phyloP scores from a whole-genome alignment of 2,329 filamentous ascomycete species.

The Tolypocladium tropicale region DNA sequence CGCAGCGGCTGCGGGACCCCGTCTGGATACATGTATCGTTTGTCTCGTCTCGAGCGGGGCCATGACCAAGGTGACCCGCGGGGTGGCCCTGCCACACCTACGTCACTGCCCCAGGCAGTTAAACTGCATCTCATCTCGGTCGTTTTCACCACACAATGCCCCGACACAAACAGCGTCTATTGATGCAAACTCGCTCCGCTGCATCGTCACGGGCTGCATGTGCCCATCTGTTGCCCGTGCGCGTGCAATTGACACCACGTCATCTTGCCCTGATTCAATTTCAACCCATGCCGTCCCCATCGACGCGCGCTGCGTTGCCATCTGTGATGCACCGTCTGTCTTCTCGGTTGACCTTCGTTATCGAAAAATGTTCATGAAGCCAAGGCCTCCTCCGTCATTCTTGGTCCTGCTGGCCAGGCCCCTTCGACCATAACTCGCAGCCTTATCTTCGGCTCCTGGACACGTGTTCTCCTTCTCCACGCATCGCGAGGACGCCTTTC shows the following conservation, averaged over 20 bases:
- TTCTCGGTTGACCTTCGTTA: neutral
- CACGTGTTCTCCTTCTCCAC: conserved; percentile 4
- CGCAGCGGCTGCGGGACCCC: no score
- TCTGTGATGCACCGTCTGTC: neutral
- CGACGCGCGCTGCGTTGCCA: neutral
- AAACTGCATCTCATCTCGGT: neutral
- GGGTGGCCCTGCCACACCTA: neutral
- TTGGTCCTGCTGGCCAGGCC: neutral
- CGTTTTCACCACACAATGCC: neutral
- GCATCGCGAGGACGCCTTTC: neutral
- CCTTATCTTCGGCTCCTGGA: neutral
- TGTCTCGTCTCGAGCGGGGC: neutral
- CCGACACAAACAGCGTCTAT: neutral
- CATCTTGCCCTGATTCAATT: neutral
- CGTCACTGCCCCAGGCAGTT: neutral
- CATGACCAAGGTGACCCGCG: neutral
- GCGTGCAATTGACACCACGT: neutral
- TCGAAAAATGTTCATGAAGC: conserved; percentile 3
- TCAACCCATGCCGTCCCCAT: no score
- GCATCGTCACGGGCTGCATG: neutral
- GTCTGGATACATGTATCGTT: neutral
- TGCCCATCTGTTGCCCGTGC: neutral
- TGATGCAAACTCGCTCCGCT: neutral
- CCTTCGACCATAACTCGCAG: neutral
- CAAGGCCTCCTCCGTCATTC: neutral